Percentiles rank a stretch among this genome's conserved stretches.
phyloP scores from a whole-genome alignment of 495 filamentous ascomycete genomes.

The Podospora appendiculata region DNA sequence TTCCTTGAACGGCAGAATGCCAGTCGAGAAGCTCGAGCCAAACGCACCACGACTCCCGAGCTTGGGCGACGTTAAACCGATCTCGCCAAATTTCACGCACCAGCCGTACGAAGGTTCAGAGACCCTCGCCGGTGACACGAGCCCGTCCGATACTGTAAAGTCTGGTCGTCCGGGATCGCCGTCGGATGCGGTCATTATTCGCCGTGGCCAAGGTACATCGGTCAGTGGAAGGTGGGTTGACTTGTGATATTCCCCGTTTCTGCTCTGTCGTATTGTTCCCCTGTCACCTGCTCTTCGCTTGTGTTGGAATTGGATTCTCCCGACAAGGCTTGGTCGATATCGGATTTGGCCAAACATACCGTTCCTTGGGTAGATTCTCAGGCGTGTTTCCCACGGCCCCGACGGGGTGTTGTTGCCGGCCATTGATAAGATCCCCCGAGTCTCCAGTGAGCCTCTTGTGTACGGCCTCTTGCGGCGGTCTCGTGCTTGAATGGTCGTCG shows the following conservation, averaged over 20 bases:
- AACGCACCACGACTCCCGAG: background rate
- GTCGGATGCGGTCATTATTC: slow-evolving; percentile 12
- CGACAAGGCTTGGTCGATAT: background rate
- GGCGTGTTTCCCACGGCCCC: no score
- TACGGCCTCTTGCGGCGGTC: no score
- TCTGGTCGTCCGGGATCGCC: slow-evolving; percentile 3
- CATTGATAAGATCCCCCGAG: no score
- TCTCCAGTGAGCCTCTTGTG: no score
- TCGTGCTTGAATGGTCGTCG: no score
- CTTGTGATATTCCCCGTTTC: background rate
- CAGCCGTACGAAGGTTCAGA: background rate
- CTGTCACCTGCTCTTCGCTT: background rate
- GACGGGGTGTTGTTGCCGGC: no score
- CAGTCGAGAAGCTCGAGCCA: background rate
- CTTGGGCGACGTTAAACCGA: background rate
- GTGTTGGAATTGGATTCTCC: background rate
- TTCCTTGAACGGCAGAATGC: slow-evolving; percentile 1
- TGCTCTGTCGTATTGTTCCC: background rate
- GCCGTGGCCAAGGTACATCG: background rate
- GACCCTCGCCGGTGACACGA: background rate
- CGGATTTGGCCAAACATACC: background rate
- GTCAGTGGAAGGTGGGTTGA: slow-evolving; percentile 3
- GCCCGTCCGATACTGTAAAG: background rate
- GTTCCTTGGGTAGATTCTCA: no score
- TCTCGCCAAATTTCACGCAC: background rate